These are phyloP conservation scores for Rhynchosporium secalis DNA, from an alignment of 2,329 filamentous ascomycete genomes.

Conservation along the genomic window DNA sequence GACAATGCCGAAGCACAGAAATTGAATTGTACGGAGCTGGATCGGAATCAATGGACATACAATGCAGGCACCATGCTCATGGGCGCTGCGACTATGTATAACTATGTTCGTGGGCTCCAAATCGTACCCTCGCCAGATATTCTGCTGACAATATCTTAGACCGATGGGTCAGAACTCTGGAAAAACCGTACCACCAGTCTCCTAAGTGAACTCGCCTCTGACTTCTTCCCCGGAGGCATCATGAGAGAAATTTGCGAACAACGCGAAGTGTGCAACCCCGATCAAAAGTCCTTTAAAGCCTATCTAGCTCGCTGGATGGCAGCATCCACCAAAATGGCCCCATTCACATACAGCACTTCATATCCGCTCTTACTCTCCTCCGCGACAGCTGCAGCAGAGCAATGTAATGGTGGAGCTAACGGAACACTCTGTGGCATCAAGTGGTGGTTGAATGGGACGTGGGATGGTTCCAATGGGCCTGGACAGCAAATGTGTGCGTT, in stretches of 20 bases:
- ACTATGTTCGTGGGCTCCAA: conserved; percentile 48
- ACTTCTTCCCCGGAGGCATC: conserved; percentile 56
- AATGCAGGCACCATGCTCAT: conserved; percentile 67
- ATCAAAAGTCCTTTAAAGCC: conserved; percentile 64
- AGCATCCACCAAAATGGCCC: conserved; percentile 62
- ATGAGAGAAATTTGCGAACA: conserved; percentile 68
- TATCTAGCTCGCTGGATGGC: conserved; percentile 64
- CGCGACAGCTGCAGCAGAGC: conserved; percentile 56
- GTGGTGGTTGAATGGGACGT: conserved; percentile 56
- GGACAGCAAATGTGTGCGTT: conserved; percentile 72
- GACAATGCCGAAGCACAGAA: conserved; percentile 57
- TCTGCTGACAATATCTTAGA: conserved; percentile 28
- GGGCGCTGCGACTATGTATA: conserved; percentile 67
- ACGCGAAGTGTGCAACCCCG: conserved; percentile 57
- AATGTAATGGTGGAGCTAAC: conserved; percentile 59
- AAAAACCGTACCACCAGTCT: conserved; percentile 57
- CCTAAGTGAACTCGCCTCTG: conserved; percentile 51
- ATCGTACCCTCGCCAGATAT: not conserved
- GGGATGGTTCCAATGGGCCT: conserved; percentile 61
- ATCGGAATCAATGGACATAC: conserved; percentile 66
- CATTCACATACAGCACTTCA: conserved; percentile 55
- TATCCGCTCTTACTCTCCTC: conserved; percentile 56
- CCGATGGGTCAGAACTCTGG: conserved; percentile 53
- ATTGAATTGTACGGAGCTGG: conserved; percentile 56
- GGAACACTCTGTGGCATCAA: conserved; percentile 59